Percentiles rank a stretch among this genome's conserved stretches.
These are phyloP conservation scores for Chaetomiaceae sp. DNA, from an alignment of 2,329 filamentous ascomycete genomes.

Conservation along the genomic window DNA sequence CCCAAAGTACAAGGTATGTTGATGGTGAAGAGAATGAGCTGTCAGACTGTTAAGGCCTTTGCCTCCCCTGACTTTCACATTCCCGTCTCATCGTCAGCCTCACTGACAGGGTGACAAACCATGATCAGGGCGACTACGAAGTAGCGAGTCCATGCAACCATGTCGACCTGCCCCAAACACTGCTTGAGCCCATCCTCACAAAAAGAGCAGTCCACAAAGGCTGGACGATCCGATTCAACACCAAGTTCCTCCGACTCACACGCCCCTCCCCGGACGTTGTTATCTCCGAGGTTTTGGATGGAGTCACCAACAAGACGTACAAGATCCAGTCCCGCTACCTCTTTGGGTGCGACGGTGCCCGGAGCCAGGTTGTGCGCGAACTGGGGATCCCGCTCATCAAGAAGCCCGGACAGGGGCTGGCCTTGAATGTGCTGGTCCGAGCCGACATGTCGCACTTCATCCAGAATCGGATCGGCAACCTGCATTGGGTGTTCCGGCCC, in stretches of 20 bases:
- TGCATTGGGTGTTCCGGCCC: conserved; percentile 58
- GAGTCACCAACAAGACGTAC: conserved; percentile 28
- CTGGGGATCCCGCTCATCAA: conserved; percentile 34
- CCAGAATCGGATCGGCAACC: conserved; percentile 48
- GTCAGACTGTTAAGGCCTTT: too few species aligned
- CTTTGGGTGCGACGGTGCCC: conserved; percentile 54
- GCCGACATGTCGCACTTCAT: conserved; percentile 51
- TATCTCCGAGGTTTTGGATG: conserved; percentile 28
- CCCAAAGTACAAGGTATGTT: conserved; percentile 21
- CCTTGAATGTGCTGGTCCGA: conserved; percentile 38
- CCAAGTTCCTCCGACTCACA: conserved; percentile 34
- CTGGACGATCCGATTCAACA: conserved; percentile 41
- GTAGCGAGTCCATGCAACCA: conserved; percentile 41
- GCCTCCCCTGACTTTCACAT: too few species aligned
- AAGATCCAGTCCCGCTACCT: conserved; percentile 50
- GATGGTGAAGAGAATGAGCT: too few species aligned
- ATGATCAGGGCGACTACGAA: conserved; percentile 40
- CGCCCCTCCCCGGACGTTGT: conserved; percentile 28
- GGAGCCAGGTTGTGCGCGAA: conserved; percentile 36
- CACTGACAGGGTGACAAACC: conserved; percentile 20
- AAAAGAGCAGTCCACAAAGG: conserved; percentile 37
- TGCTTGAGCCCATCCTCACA: conserved; percentile 45
- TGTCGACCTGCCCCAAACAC: conserved; percentile 45
- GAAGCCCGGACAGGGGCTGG: conserved; percentile 34
- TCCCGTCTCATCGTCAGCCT: too few species aligned